phyloP scores from a whole-genome alignment of 208 protist species.

The Crithidia brevicula region DNA sequence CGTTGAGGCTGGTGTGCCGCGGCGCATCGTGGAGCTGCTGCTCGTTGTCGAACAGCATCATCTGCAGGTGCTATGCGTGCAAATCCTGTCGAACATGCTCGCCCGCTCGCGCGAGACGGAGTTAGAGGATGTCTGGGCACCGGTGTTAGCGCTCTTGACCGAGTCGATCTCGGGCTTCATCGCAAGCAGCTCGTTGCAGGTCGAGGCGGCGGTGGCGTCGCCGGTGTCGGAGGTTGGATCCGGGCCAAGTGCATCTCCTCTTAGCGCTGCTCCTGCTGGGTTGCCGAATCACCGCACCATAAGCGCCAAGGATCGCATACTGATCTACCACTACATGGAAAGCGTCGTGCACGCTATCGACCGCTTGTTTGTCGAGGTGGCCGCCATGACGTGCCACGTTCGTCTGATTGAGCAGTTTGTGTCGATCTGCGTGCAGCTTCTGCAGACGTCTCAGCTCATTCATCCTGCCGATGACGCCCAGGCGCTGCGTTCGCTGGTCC shows the following conservation, averaged over 20 bases:
- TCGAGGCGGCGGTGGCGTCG: background rate
- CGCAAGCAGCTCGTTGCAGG: constrained; percentile 2
- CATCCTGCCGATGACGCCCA: constrained; percentile 10
- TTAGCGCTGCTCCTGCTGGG: background rate
- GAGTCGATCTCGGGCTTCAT: constrained; percentile 24
- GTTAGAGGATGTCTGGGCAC: constrained; percentile 17
- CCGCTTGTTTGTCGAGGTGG: constrained; percentile 23
- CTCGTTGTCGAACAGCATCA: constrained; percentile 44
- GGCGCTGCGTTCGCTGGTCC: constrained; percentile 17
- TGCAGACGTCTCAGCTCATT: constrained; percentile 19
- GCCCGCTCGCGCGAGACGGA: constrained; percentile 24
- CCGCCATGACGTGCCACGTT: constrained; percentile 24
- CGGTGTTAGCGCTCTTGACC: constrained; percentile 26
- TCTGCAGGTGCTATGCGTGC: constrained; percentile 56
- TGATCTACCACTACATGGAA: constrained; percentile 32
- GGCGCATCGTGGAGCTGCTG: constrained; percentile 39
- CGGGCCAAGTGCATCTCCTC: too few relatives aligned
- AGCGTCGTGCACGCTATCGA: constrained; percentile 26
- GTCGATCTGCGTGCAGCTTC: constrained; percentile 28
- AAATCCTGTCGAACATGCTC: constrained; percentile 48
- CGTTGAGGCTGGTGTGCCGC: constrained; percentile 31
- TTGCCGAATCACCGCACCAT: constrained; percentile 12
- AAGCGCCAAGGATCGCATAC: constrained; percentile 8
- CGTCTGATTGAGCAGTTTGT: constrained; percentile 24
- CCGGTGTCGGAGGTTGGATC: background rate